Conservation (phyloP, 441 rosid genomes). For the Pelargonium myrrhifolium region DNA sequence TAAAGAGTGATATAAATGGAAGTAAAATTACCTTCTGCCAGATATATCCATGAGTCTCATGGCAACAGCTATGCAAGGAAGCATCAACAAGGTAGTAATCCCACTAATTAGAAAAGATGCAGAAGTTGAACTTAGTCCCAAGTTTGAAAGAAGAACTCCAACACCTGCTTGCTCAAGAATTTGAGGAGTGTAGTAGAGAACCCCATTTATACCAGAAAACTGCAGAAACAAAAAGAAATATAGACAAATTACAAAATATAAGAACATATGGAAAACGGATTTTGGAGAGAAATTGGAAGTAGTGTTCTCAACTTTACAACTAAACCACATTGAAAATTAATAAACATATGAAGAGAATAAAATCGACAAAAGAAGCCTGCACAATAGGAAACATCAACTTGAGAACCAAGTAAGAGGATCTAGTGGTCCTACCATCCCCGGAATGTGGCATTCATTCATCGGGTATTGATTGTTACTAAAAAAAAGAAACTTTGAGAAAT, state of each 20-base stretch:
- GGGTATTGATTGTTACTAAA: not conserved
- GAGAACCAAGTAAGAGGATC: no score
- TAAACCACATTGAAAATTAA: no score
- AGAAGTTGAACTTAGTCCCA: conserved; percentile 62
- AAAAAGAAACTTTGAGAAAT: not conserved
- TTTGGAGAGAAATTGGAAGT: no score
- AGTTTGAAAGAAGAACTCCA: conserved; percentile 65
- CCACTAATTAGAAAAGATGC: conserved; percentile 78
- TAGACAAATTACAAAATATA: not conserved
- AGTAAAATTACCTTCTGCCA: conserved; percentile 69
- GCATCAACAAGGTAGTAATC: conserved; percentile 83
- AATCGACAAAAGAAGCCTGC: no score
- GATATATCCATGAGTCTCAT: conserved; percentile 93
- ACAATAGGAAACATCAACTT: no score
- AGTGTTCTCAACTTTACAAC: no score
- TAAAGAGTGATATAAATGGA: not conserved
- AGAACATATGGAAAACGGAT: not conserved
- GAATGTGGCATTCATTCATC: no score
- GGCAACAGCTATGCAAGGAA: conserved; percentile 84
- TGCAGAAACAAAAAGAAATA: conserved; percentile 25
- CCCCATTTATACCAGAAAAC: conserved; percentile 95
- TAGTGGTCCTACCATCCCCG: no score
- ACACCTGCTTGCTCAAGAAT: conserved; percentile 93
- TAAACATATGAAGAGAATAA: no score
- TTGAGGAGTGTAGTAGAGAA: conserved; percentile 98